Percentiles rank a stretch among this genome's conserved stretches.
Conservation (phyloP, 2,329 filamentous ascomycete genomes). For the Scedosporium aurantiacum region DNA sequence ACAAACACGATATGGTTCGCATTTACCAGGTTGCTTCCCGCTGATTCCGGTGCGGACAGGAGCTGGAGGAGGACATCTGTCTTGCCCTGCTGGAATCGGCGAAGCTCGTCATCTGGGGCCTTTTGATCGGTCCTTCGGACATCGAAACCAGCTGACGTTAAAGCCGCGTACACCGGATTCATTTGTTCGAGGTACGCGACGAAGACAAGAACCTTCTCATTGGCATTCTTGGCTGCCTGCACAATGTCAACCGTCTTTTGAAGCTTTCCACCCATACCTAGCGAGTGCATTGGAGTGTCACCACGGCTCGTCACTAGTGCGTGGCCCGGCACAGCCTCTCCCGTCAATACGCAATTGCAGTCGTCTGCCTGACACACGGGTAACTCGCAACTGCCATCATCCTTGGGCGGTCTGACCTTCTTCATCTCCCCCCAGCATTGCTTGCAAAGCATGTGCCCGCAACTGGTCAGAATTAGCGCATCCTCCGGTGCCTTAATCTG, state of each 20-base stretch:
- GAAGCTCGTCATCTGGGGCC: background rate
- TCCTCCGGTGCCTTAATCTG: background rate
- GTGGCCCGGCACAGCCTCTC: slow-evolving; percentile 4
- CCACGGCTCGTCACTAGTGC: slow-evolving; percentile 4
- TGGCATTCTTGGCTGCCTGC: slow-evolving; percentile 10
- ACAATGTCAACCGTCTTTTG: slow-evolving; percentile 15
- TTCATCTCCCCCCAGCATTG: slow-evolving; percentile 8
- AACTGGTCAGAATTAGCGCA: slow-evolving; percentile 14
- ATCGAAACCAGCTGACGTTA: background rate
- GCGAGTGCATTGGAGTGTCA: background rate
- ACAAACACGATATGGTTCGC: slow-evolving; percentile 32
- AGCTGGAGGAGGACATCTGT: slow-evolving; percentile 23
- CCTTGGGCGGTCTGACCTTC: background rate
- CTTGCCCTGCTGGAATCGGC: slow-evolving; percentile 6
- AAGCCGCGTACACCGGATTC: slow-evolving; percentile 15
- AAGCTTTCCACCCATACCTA: slow-evolving; percentile 11
- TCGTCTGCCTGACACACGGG: slow-evolving; percentile 9
- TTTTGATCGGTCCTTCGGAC: slow-evolving; percentile 5
- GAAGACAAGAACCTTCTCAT: slow-evolving; percentile 24
- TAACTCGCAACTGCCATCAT: slow-evolving; percentile 1
- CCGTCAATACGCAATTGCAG: slow-evolving; percentile 6
- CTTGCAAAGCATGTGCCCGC: slow-evolving; percentile 17
- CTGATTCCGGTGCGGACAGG: slow-evolving; percentile 25
- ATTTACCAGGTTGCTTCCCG: slow-evolving; percentile 28
- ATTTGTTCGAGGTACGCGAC: slow-evolving; percentile 17